A percentile compares a stretch with the other conserved stretches of the same genome.
Evolutionary conservation across 495 filamentous ascomycete species (phyloP).

Genomic region (Penicillium egyptiacum): DNA sequence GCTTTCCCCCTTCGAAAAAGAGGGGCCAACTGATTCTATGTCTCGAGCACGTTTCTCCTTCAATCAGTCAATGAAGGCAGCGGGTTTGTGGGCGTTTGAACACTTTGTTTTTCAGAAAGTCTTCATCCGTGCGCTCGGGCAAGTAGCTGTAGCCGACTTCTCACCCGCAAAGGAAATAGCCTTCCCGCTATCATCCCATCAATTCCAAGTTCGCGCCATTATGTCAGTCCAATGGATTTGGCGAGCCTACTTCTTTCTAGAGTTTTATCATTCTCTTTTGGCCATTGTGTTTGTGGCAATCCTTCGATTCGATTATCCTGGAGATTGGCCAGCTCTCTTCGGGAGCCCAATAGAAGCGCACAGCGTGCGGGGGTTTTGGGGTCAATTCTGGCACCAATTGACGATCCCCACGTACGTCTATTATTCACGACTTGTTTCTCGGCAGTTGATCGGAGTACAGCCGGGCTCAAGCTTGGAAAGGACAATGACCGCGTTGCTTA

Average conservation of each 20-base stretch:
- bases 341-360: background rate
- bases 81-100: background rate
- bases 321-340: conserved; percentile 4
- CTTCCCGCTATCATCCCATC: background rate
- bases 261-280: conserved; percentile 3
- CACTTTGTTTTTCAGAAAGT: background rate
- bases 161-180: conserved; percentile 2
- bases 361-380: conserved; percentile 6
- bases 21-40: background rate
- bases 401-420: background rate
- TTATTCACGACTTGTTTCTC: background rate
- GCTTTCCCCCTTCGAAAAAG: background rate
- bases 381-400: background rate
- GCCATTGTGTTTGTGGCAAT: conserved; percentile 1
- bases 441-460: background rate
- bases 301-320: background rate
- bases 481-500: background rate
- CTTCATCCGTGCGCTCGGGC: background rate
- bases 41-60: background rate
- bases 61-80: background rate
- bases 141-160: conserved; percentile 1
- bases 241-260: background rate
- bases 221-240: conserved; percentile 5
- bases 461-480: background rate
- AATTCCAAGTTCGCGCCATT: background rate